A percentile compares a stretch with the other conserved stretches of the same genome.
Evolutionary conservation across 805 yeast species (phyloP).

Genomic region (Kregervanrija delftensis): DNA sequence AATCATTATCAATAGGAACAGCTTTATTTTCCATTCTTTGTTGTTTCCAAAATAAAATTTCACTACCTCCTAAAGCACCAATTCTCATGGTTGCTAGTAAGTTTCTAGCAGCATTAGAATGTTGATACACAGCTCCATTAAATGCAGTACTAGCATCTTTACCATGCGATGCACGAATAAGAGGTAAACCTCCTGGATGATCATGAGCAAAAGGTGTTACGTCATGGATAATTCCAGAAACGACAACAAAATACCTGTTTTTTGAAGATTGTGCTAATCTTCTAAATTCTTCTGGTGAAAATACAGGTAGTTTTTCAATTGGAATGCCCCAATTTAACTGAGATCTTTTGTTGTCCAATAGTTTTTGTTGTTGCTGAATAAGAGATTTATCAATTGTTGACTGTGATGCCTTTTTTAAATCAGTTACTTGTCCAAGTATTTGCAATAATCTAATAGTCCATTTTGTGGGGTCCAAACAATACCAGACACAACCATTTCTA

Average conservation of each 20-base stretch:
- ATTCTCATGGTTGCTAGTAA: constrained; percentile 89
- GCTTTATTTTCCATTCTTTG: constrained; percentile 61
- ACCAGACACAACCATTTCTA: constrained; percentile 64
- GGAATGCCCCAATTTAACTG: constrained; percentile 93
- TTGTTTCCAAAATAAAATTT: constrained; percentile 76
- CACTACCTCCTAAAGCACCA: constrained; percentile 79
- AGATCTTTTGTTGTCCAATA: constrained; percentile 68
- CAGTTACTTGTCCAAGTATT: constrained; percentile 50
- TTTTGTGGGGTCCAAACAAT: constrained; percentile 84
- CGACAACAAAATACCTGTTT: constrained; percentile 57
- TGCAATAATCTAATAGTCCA: constrained; percentile 53
- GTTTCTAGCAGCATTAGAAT: constrained; percentile 90
- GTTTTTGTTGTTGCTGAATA: constrained; percentile 77
- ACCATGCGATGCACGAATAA: constrained; percentile 76
- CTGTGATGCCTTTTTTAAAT: constrained; percentile 48
- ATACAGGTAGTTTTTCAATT: constrained; percentile 74
- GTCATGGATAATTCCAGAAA: constrained; percentile 89
- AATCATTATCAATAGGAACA: constrained; percentile 47
- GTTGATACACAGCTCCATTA: constrained; percentile 91
- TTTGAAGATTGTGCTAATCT: constrained; percentile 28
- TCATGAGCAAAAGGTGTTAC: constrained; percentile 84
- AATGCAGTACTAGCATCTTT: constrained; percentile 92
- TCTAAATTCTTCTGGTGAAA: constrained; percentile 40
- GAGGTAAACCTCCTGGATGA: constrained; percentile 89
- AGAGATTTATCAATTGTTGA: constrained; percentile 63